A percentile compares a stretch with the other conserved stretches of the same genome.
These are phyloP conservation scores for Chloropicon primus DNA, from an alignment of 139 green algal species.

Conservation along the genomic window DNA sequence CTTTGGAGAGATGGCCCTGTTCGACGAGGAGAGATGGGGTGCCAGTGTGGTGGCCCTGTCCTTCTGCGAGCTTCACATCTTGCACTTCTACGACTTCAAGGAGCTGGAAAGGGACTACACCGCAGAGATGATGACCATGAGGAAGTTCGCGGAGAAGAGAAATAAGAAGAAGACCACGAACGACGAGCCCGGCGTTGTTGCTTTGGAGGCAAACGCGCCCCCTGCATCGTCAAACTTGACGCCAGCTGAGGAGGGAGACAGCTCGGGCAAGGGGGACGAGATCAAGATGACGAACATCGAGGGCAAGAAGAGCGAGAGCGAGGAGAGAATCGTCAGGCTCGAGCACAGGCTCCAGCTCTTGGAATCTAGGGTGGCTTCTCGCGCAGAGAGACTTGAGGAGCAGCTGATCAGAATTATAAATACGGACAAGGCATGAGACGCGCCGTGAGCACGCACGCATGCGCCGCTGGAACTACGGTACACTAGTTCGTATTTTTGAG, in stretches of 20 bases:
- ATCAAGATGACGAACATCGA: not conserved
- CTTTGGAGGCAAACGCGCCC: no score
- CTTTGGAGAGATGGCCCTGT: conserved; percentile 10
- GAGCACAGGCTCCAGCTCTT: not conserved
- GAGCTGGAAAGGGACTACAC: conserved; percentile 8
- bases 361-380: not conserved
- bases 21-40: not conserved
- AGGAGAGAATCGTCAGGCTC: not conserved
- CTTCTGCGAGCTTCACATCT: conserved; percentile 8
- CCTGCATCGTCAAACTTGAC: no score
- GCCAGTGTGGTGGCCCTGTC: not conserved
- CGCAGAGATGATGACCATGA: not conserved
- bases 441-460: no score
- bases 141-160: not conserved
- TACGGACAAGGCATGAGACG: no score
- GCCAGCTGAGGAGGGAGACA: not conserved
- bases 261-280: not conserved
- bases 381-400: not conserved
- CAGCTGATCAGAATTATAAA: not conserved
- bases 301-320: not conserved
- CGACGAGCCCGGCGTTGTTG: not conserved
- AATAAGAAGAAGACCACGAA: not conserved
- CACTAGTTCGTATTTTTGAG: no score
- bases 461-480: no score
- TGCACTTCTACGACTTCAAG: conserved; percentile 7